Percentiles rank a stretch among this genome's conserved stretches.
phyloP scores from a whole-genome alignment of 2,329 filamentous ascomycete species.

The Trichoderma gracile region DNA sequence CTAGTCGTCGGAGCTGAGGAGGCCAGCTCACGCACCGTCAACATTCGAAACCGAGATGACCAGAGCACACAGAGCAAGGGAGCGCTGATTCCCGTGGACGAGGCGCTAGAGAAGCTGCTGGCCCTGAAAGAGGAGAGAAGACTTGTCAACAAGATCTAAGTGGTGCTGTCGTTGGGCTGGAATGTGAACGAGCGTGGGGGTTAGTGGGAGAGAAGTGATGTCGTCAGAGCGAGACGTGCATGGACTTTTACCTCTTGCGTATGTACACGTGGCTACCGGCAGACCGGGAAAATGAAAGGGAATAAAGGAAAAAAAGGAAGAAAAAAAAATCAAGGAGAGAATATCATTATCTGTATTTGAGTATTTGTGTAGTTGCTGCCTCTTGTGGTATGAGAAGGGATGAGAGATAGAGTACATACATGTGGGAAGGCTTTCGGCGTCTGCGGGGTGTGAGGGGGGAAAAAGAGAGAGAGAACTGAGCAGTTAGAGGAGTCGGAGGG shows the following conservation, averaged over 20 bases:
- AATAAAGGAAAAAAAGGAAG: not conserved
- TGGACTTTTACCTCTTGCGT: conserved; percentile 6
- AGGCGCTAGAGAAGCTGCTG: conserved; percentile 57
- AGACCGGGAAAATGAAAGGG: not conserved
- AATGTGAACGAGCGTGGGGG: too few relatives aligned
- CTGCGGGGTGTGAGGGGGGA: not conserved
- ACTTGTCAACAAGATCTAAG: conserved; percentile 41
- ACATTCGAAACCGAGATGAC: conserved; percentile 65
- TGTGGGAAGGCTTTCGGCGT: not conserved
- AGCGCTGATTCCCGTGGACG: conserved; percentile 57
- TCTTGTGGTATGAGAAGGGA: not conserved
- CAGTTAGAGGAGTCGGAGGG: not conserved
- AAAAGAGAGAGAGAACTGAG: not conserved
- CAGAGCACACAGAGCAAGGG: conserved; percentile 62
- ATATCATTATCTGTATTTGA: not conserved
- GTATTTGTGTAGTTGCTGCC: not conserved
- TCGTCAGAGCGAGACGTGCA: conserved; percentile 8
- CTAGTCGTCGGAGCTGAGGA: conserved; percentile 65
- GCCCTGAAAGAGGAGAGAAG: conserved; percentile 52
- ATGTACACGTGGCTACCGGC: conserved; percentile 17
- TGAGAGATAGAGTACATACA: not conserved
- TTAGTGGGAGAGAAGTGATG: too few relatives aligned
- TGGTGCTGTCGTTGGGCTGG: conserved; percentile 3
- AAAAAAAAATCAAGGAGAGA: not conserved
- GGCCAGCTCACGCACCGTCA: conserved; percentile 60